Percentiles rank a stretch among this genome's conserved stretches.
Evolutionary conservation across 345 rosid species (phyloP).

Genomic region (Ailanthus altissimus): DNA sequence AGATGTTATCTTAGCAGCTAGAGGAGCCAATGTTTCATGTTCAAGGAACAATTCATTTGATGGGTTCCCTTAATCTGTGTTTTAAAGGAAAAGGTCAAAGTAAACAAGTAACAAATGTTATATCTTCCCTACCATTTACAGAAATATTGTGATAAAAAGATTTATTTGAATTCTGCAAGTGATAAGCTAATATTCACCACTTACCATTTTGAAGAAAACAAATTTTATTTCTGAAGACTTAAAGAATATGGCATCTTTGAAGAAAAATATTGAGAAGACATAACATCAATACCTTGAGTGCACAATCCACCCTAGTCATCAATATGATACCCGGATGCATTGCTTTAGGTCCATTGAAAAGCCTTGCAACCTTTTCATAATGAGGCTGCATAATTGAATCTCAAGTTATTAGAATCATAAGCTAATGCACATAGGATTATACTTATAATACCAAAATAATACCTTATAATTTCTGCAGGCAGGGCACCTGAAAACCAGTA

Average conservation of each 20-base stretch:
- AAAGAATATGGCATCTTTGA: not conserved
- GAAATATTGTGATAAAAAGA: not conserved
- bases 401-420: constrained; percentile 26
- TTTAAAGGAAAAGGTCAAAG: not conserved
- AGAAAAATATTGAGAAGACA: constrained; percentile 5
- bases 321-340: constrained; percentile 78
- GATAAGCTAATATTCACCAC: not conserved
- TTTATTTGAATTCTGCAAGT: not conserved
- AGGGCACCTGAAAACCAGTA: constrained; percentile 78
- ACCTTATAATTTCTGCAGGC: constrained; percentile 99
- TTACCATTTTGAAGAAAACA: not conserved
- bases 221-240: constrained; percentile 1
- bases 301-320: constrained; percentile 96
- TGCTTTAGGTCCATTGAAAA: constrained; percentile 86
- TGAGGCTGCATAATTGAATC: constrained; percentile 66
- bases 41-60: not conserved
- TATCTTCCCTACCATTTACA: not conserved
- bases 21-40: not conserved
- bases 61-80: not conserved
- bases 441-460: constrained; percentile 18
- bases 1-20: not conserved
- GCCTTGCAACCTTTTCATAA: constrained; percentile 92
- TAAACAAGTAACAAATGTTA: not conserved
- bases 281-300: constrained; percentile 60
- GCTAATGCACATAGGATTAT: constrained; percentile 9